Percentiles rank a stretch among this genome's conserved stretches.
phyloP scores from a whole-genome alignment of 1,284 basidiomycete genomes.

The Gymnopus androsaceus region DNA sequence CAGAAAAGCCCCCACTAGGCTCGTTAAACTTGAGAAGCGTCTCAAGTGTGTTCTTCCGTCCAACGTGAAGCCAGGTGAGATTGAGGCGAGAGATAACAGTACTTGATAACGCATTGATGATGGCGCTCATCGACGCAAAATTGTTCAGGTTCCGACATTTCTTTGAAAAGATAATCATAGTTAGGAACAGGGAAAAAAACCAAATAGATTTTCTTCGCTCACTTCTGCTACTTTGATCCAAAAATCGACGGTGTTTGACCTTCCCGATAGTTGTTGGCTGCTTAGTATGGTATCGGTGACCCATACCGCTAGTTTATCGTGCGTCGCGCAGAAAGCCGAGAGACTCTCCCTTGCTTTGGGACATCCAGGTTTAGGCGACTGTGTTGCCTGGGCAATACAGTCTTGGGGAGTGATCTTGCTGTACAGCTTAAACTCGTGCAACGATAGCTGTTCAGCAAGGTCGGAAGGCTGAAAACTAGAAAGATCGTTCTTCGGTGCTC shows the following conservation, averaged over 20 bases:
- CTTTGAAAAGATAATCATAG: slow-evolving; percentile 39
- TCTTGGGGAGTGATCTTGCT: slow-evolving; percentile 59
- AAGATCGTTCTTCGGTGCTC: slow-evolving; percentile 52
- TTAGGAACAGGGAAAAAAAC: neutral
- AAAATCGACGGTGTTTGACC: slow-evolving; percentile 64
- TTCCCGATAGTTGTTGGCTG: slow-evolving; percentile 48
- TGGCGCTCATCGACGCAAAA: slow-evolving; percentile 66
- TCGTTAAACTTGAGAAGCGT: slow-evolving; percentile 56
- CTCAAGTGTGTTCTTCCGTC: slow-evolving; percentile 51
- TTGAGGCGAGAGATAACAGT: slow-evolving; percentile 57
- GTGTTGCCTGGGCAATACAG: slow-evolving; percentile 56
- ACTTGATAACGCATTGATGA: slow-evolving; percentile 64
- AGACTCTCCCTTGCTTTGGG: slow-evolving; percentile 36
- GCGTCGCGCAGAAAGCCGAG: slow-evolving; percentile 56
- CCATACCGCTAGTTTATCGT: slow-evolving; percentile 65
- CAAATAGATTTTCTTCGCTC: slow-evolving; percentile 23
- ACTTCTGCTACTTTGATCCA: slow-evolving; percentile 82
- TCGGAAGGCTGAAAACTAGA: slow-evolving; percentile 52
- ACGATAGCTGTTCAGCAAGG: slow-evolving; percentile 64
- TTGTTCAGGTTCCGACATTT: slow-evolving; percentile 69
- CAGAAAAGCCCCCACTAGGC: slow-evolving; percentile 57
- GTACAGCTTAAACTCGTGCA: slow-evolving; percentile 62
- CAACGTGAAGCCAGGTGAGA: slow-evolving; percentile 70
- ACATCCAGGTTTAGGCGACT: slow-evolving; percentile 38
- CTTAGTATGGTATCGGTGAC: slow-evolving; percentile 63